Conservation (phyloP, 2,329 filamentous ascomycete species). For the Claviceps paspali region DNA sequence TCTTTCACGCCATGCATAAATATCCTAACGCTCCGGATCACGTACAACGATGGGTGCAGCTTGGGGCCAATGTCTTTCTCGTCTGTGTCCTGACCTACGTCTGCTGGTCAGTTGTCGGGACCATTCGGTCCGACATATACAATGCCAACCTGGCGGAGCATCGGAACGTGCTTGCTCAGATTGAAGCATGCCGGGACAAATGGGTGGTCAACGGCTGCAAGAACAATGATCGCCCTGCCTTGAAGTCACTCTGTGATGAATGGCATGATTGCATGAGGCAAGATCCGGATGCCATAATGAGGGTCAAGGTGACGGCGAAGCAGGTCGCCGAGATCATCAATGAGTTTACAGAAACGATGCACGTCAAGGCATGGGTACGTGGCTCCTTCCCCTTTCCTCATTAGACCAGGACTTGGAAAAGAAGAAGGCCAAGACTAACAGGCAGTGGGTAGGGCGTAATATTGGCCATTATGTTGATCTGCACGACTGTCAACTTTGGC, state of each 20-base stretch:
- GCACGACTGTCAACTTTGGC: slow-evolving; percentile 35
- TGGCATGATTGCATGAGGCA: slow-evolving; percentile 84
- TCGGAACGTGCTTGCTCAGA: slow-evolving; percentile 55
- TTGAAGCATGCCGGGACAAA: slow-evolving; percentile 55
- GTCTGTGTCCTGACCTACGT: slow-evolving; percentile 44
- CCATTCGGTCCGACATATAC: slow-evolving; percentile 60
- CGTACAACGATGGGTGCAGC: slow-evolving; percentile 42
- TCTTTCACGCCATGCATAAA: slow-evolving; percentile 37
- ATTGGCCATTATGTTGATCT: slow-evolving; percentile 30
- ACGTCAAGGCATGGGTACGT: slow-evolving; percentile 55
- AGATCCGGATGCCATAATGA: slow-evolving; percentile 62
- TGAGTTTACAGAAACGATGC: slow-evolving; percentile 80
- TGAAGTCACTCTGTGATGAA: slow-evolving; percentile 56
- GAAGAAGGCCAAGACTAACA: background rate
- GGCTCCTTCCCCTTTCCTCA: background rate
- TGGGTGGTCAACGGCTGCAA: slow-evolving; percentile 66
- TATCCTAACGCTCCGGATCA: slow-evolving; percentile 45
- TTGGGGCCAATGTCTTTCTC: slow-evolving; percentile 49
- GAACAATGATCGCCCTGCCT: slow-evolving; percentile 49
- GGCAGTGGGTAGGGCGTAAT: slow-evolving; percentile 29
- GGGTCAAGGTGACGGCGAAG: slow-evolving; percentile 67
- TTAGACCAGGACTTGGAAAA: too few species aligned
- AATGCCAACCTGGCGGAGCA: slow-evolving; percentile 55
- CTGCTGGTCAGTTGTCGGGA: slow-evolving; percentile 51
- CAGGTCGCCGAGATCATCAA: slow-evolving; percentile 91